phyloP scores from a whole-genome alignment of 2,329 filamentous ascomycete genomes.

The Zarea fungicola region DNA sequence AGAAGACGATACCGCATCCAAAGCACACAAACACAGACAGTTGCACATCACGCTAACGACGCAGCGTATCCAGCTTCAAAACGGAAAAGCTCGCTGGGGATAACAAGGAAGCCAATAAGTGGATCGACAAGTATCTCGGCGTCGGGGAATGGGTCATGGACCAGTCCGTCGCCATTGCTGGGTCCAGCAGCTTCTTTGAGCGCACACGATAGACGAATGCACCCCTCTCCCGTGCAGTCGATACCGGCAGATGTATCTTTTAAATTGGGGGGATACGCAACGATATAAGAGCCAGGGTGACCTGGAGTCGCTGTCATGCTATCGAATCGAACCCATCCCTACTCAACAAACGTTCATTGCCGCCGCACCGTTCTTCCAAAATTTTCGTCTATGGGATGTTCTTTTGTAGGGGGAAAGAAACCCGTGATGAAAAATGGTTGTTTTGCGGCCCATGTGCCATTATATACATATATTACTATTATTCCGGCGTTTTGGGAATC shows the following conservation, averaged over 20 bases:
- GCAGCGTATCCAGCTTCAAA: conserved; percentile 64
- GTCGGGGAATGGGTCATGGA: conserved; percentile 99
- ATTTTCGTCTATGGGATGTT: not conserved
- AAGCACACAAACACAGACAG: too few relatives aligned
- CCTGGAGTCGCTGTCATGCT: too few relatives aligned
- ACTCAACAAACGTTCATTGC: not conserved
- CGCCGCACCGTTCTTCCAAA: not conserved
- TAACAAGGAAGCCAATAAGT: conserved; percentile 76
- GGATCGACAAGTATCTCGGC: conserved; percentile 90
- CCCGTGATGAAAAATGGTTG: too few relatives aligned
- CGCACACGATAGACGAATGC: conserved; percentile 62
- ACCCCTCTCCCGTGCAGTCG: too few relatives aligned
- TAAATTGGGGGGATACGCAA: too few relatives aligned
- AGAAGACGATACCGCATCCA: not conserved
- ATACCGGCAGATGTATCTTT: too few relatives aligned
- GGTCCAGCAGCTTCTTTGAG: conserved; percentile 86
- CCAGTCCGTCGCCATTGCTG: conserved; percentile 86
- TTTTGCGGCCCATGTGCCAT: not conserved
- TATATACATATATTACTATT: conserved; percentile 6
- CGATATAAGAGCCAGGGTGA: too few relatives aligned
- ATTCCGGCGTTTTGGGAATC: not conserved
- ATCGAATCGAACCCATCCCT: not conserved
- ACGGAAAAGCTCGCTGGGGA: conserved; percentile 75
- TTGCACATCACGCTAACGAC: conserved; percentile 17
- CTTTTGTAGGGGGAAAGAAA: too few relatives aligned